These are phyloP conservation scores for Mucor mucedo DNA, from an alignment of 371 early-diverging fungal species.

Conservation along the genomic window DNA sequence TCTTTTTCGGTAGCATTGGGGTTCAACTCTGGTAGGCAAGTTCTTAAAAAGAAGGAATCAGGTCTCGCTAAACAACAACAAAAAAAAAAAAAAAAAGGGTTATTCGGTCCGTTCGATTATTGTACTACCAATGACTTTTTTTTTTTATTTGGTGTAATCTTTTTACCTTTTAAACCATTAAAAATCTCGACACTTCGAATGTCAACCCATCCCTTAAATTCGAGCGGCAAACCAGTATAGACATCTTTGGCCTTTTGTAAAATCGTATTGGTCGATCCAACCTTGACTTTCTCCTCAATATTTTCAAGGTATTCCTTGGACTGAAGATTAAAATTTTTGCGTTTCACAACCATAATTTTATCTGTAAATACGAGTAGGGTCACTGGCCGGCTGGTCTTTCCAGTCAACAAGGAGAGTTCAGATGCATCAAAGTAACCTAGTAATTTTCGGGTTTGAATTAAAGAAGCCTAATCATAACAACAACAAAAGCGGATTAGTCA, in stretches of 20 bases:
- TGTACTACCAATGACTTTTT: slow-evolving; percentile 3
- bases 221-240: slow-evolving; percentile 19
- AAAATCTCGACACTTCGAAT: slow-evolving; percentile 49
- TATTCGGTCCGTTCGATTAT: slow-evolving; percentile 26
- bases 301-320: slow-evolving; percentile 23
- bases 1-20: slow-evolving; percentile 30
- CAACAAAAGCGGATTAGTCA: neutral
- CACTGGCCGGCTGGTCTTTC: slow-evolving; percentile 38
- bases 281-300: slow-evolving; percentile 28
- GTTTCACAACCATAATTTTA: slow-evolving; percentile 47
- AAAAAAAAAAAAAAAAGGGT: slow-evolving; percentile 5
- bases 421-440: slow-evolving; percentile 47
- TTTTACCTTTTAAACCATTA: slow-evolving; percentile 45
- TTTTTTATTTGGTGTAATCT: neutral
- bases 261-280: slow-evolving; percentile 21
- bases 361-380: slow-evolving; percentile 51
- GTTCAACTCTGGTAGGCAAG: slow-evolving; percentile 24
- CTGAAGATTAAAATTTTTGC: slow-evolving; percentile 35
- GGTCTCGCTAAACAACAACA: slow-evolving; percentile 51
- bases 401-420: slow-evolving; percentile 41
- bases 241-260: slow-evolving; percentile 30
- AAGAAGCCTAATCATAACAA: slow-evolving; percentile 16
- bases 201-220: slow-evolving; percentile 57
- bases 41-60: slow-evolving; percentile 42
- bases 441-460: slow-evolving; percentile 42